A percentile compares a stretch with the other conserved stretches of the same genome.
These are phyloP conservation scores for Aeschynomene evenia DNA, from an alignment of 306 rosid genomes.

Conservation along the genomic window DNA sequence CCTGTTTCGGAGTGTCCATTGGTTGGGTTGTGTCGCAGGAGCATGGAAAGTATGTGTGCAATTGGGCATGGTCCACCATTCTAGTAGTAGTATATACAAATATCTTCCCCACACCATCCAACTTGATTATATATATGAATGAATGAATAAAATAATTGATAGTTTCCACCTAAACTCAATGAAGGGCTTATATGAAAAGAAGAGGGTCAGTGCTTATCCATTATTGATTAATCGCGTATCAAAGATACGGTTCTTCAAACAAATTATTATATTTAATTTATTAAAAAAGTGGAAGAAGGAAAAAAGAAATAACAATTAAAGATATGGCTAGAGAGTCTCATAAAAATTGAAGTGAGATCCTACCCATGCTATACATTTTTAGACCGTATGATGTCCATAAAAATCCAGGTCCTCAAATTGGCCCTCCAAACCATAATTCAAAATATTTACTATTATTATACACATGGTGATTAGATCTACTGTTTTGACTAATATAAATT, in stretches of 20 bases:
- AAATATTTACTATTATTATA: too few relatives aligned
- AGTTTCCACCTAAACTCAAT: conserved; percentile 25
- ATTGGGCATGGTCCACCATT: conserved; percentile 33
- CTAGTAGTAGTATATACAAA: conserved; percentile 21
- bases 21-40: background rate
- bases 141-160: background rate
- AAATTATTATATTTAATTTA: too few relatives aligned
- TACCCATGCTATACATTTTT: too few relatives aligned
- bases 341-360: background rate
- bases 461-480: too few relatives aligned
- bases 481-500: too few relatives aligned
- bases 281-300: too few relatives aligned
- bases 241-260: conserved; percentile 32
- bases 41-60: conserved; percentile 14
- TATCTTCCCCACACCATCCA: conserved; percentile 23
- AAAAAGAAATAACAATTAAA: background rate
- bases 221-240: conserved; percentile 24
- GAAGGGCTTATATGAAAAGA: conserved; percentile 25
- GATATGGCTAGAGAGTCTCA: background rate
- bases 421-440: too few relatives aligned
- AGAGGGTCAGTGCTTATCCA: conserved; percentile 37
- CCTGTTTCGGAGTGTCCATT: background rate
- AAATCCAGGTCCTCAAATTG: too few relatives aligned
- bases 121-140: conserved; percentile 30
- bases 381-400: too few relatives aligned